These are phyloP conservation scores for Postia placenta DNA, from an alignment of 768 basidiomycete genomes.

Conservation along the genomic window DNA sequence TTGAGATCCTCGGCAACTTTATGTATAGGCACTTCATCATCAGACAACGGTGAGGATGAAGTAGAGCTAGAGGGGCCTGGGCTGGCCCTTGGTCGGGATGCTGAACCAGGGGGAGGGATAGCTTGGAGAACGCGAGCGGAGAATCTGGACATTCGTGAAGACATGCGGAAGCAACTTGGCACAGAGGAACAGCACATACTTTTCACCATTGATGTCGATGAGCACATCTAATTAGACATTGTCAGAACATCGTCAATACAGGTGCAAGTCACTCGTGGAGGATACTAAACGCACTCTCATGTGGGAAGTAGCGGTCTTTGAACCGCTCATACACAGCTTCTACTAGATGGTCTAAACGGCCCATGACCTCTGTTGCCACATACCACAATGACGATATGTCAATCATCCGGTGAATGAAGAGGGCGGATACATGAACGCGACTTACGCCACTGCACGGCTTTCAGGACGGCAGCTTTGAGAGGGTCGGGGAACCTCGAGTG, in stretches of 20 bases:
- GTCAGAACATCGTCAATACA: background rate
- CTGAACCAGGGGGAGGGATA: constrained; percentile 42
- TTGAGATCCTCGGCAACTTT: constrained; percentile 76
- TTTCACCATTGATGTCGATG: constrained; percentile 82
- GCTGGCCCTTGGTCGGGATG: constrained; percentile 4
- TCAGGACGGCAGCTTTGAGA: constrained; percentile 87
- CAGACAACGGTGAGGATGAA: constrained; percentile 25
- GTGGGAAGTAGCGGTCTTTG: constrained; percentile 90
- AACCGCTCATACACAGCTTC: constrained; percentile 95
- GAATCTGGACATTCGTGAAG: constrained; percentile 50
- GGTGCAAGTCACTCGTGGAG: constrained; percentile 5
- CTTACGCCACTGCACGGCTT: constrained; percentile 95
- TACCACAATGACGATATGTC: constrained; percentile 9
- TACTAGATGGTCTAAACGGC: constrained; percentile 90
- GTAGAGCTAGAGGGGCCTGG: constrained; percentile 25
- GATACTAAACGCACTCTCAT: constrained; percentile 80
- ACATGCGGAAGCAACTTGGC: background rate
- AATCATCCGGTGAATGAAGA: constrained; percentile 8
- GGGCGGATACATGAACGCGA: constrained; percentile 18
- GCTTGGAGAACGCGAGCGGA: constrained; percentile 77
- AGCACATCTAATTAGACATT: constrained; percentile 56
- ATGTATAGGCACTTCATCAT: constrained; percentile 51
- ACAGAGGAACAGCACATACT: constrained; percentile 40
- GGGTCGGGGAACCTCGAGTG: constrained; percentile 90
- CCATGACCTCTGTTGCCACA: constrained; percentile 77